Percentiles rank a stretch among this genome's conserved stretches.
phyloP scores from a whole-genome alignment of 805 yeast species.

The Hagleromyces aurorensis region DNA sequence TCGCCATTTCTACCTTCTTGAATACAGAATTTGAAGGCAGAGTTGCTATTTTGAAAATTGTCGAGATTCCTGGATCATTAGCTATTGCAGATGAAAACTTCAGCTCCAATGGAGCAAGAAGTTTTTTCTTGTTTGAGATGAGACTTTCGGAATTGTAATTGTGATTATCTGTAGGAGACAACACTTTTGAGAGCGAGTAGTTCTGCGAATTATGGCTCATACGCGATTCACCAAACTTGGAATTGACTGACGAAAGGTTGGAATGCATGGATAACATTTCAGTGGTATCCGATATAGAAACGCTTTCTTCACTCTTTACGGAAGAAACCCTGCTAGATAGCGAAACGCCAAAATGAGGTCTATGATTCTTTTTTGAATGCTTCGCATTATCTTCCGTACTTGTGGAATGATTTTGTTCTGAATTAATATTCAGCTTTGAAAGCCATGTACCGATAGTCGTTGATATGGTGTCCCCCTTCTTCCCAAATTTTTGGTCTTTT shows the following conservation, averaged over 20 bases:
- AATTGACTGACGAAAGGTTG: conserved; percentile 11
- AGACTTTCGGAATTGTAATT: too few relatives aligned
- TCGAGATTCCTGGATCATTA: conserved; percentile 1
- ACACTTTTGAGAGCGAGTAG: too few relatives aligned
- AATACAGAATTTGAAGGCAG: conserved; percentile 8
- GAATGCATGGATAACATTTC: conserved; percentile 20
- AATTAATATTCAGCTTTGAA: conserved; percentile 9
- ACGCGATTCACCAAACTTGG: too few relatives aligned
- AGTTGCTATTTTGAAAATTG: conserved; percentile 6
- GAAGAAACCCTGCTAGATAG: conserved; percentile 2
- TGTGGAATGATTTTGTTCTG: conserved; percentile 1
- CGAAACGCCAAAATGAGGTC: neutral
- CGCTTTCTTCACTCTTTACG: conserved; percentile 3
- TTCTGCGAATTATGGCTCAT: too few relatives aligned
- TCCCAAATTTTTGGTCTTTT: too few relatives aligned
- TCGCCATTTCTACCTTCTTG: conserved; percentile 15
- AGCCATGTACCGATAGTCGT: conserved; percentile 15
- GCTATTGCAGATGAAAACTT: conserved; percentile 8
- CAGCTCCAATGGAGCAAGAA: conserved; percentile 18
- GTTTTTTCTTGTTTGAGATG: conserved; percentile 14
- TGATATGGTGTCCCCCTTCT: conserved; percentile 8
- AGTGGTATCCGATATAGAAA: conserved; percentile 8
- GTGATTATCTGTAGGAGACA: too few relatives aligned
- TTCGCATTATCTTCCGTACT: neutral
- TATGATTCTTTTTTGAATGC: neutral